Evolutionary conservation across 2,329 filamentous ascomycete species (phyloP), one percentile per base, ranked within the genome.

Genomic region (Lasiodiplodia sp.): DNA sequence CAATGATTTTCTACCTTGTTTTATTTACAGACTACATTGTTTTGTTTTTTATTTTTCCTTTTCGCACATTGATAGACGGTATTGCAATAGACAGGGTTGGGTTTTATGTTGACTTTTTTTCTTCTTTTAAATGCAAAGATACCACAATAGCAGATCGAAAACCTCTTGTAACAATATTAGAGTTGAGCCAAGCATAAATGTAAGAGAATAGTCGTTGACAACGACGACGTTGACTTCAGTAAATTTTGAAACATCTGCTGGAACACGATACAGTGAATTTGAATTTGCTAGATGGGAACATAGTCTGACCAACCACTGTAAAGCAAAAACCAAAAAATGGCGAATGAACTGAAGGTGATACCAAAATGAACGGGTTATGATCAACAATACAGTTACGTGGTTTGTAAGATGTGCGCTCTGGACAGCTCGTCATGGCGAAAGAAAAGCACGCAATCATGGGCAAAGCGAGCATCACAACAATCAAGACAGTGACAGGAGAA

Each of bases 111-210:
- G 52, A 28, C 4, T 52, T 52, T 52, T 5, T 14, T 31, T 53
- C 21, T 16, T 21, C 18, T 40, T 57, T 58, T 58, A n/a, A 38
- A 28, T 44, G 38, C 56, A 47, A 60, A 60, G 56, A 60, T 60
- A 60, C 56, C 56, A 60, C 38, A 60, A 44, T 21, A 53, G 56
- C 38, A 60, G 37, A 37, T 28, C 21, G 25, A 60, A 60, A 60
- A 60, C 23, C 56, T 16, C 56, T 23, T 60, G 56, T 44, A 60
- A 60, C 56, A 57, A 60, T 58, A n/a, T 60, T 47, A 47, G 44
- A 47, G 2, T 47, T 47, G 44, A 44, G n/a, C 4, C 14, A 37
- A 34, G 28, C 28, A 34, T 28, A 37, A 37, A 37, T 56, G 18
- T 31, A 34, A 31, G 28, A 56, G 28, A 56, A 34, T 25, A 53